A percentile compares a stretch with the other conserved stretches of the same genome.
These are phyloP conservation scores for Mortierella sp. DNA, from an alignment of 371 early-diverging fungal genomes.

Conservation along the genomic window DNA sequence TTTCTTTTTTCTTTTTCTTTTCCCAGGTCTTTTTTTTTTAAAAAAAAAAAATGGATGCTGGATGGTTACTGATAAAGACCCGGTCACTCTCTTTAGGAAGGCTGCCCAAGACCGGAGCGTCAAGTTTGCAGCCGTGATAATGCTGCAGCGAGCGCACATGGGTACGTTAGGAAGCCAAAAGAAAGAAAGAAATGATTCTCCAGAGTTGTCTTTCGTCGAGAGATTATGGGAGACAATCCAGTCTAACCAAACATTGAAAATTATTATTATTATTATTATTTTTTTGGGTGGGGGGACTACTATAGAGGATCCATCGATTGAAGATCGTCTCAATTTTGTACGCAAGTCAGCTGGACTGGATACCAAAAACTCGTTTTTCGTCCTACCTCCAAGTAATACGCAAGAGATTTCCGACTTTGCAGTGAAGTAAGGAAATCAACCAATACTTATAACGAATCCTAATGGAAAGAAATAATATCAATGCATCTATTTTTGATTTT, in stretches of 20 bases:
- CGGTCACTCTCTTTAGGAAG: conserved; percentile 65
- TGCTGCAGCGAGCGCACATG: conserved; percentile 63
- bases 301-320: conserved; percentile 69
- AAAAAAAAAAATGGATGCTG: no score
- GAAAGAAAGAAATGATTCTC: not conserved
- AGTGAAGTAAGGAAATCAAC: conserved; percentile 62
- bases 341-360: conserved; percentile 76
- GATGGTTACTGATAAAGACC: no score
- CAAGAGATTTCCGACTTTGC: conserved; percentile 73
- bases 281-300: not conserved
- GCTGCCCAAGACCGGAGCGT: conserved; percentile 72
- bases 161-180: conserved; percentile 57
- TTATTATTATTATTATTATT: not conserved
- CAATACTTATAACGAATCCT: no score
- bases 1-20: no score
- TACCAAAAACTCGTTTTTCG: conserved; percentile 69
- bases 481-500: not conserved
- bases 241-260: no score
- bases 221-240: no score
- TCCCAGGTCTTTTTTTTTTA: no score
- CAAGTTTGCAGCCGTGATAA: conserved; percentile 78
- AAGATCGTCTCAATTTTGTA: conserved; percentile 71
- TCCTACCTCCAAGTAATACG: conserved; percentile 60
- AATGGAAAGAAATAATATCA: not conserved
- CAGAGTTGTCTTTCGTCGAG: no score